Conservation (phyloP, 345 rosid species). For the Turnera subulata region DNA sequence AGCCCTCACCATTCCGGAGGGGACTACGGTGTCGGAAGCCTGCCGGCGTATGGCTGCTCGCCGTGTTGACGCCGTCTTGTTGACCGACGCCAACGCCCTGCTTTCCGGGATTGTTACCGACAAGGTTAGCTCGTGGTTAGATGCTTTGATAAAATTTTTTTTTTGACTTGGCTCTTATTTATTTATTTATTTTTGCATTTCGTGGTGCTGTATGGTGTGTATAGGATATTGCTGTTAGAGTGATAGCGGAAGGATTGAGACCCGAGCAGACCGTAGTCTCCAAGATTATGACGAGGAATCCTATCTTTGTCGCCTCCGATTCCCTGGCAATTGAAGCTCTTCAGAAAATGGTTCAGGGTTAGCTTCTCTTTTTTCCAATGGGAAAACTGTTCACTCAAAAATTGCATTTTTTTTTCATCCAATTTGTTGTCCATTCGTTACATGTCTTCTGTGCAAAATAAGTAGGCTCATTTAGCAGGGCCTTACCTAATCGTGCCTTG, state of each 20-base stretch:
- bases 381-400: no score
- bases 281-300: constrained; percentile 87
- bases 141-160: no score
- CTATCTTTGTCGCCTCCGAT: constrained; percentile 81
- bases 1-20: constrained; percentile 95
- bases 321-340: constrained; percentile 91
- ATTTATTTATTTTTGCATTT: not conserved
- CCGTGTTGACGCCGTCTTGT: constrained; percentile 80
- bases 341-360: constrained; percentile 96
- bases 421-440: no score
- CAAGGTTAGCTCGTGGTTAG: constrained; percentile 59
- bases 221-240: constrained; percentile 74
- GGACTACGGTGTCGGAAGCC: constrained; percentile 82
- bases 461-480: not conserved
- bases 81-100: constrained; percentile 86
- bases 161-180: not conserved
- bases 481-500: constrained; percentile 7
- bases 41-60: constrained; percentile 94
- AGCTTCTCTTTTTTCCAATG: constrained; percentile 16
- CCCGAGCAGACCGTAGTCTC: constrained; percentile 91
- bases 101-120: constrained; percentile 92
- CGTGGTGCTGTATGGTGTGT: constrained; percentile 3
- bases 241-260: constrained; percentile 88
- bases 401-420: no score
- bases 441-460: not conserved